Conservation (phyloP, 1,139 yeast genomes). For the Pichia inconspicua region DNA sequence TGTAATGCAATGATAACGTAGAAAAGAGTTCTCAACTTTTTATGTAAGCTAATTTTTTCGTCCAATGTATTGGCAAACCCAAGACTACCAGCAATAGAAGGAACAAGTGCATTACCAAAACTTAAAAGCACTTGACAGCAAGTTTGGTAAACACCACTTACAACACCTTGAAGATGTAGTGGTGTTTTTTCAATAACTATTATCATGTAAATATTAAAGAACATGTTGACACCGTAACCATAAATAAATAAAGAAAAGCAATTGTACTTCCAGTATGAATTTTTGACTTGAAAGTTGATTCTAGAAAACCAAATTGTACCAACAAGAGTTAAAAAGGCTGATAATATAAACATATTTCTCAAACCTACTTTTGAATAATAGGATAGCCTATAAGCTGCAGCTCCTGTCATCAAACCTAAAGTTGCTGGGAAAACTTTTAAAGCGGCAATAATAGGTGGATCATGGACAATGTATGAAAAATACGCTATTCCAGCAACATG, state of each 20-base stretch:
- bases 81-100: conserved; percentile 22
- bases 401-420: conserved; percentile 13
- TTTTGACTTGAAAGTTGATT: conserved; percentile 12
- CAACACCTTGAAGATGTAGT: conserved; percentile 27
- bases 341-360: conserved; percentile 17
- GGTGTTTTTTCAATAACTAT: conserved; percentile 27
- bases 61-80: conserved; percentile 8
- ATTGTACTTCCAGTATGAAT: conserved; percentile 27
- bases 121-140: conserved; percentile 27
- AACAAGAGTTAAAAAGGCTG: conserved; percentile 14
- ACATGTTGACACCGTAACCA: conserved; percentile 17
- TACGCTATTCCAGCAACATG: conserved; percentile 13
- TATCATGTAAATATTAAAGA: conserved; percentile 17
- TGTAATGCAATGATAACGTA: conserved; percentile 11
- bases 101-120: conserved; percentile 23
- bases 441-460: conserved; percentile 25
- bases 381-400: conserved; percentile 11
- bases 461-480: conserved; percentile 13
- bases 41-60: conserved; percentile 1
- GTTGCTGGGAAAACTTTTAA: conserved; percentile 25
- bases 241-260: conserved; percentile 19
- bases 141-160: conserved; percentile 28
- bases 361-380: conserved; percentile 15
- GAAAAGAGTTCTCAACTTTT: conserved; percentile 7
- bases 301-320: conserved; percentile 24